Conservation (phyloP, 805 yeast genomes). For the Kazachstania viticola region DNA sequence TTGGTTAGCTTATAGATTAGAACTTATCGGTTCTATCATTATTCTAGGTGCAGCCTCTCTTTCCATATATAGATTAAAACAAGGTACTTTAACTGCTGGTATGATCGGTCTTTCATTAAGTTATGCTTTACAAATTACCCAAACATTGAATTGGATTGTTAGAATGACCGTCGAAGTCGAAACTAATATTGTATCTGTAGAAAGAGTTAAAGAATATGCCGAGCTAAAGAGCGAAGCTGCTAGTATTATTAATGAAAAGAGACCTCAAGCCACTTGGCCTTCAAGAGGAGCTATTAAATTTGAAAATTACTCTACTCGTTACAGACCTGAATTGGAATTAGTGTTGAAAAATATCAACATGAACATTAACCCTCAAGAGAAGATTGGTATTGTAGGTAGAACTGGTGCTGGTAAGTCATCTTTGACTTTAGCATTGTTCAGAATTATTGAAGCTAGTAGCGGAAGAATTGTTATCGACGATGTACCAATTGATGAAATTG, state of each 20-base stretch:
- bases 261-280: slow-evolving; percentile 74
- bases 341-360: slow-evolving; percentile 61
- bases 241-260: slow-evolving; percentile 43
- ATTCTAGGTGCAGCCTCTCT: slow-evolving; percentile 80
- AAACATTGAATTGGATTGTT: slow-evolving; percentile 92
- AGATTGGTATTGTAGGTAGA: slow-evolving; percentile 91
- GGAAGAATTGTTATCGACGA: slow-evolving; percentile 70
- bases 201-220: slow-evolving; percentile 84
- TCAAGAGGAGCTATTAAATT: slow-evolving; percentile 53
- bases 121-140: slow-evolving; percentile 87
- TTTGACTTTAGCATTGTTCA: slow-evolving; percentile 69
- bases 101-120: slow-evolving; percentile 87
- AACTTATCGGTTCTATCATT: slow-evolving; percentile 79
- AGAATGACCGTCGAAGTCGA: slow-evolving; percentile 98
- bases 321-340: slow-evolving; percentile 70
- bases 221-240: slow-evolving; percentile 79
- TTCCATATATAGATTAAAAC: slow-evolving; percentile 55
- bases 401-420: slow-evolving; percentile 96
- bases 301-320: slow-evolving; percentile 68
- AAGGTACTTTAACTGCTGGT: slow-evolving; percentile 75
- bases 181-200: slow-evolving; percentile 93
- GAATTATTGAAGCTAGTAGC: slow-evolving; percentile 66
- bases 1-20: slow-evolving; percentile 94
- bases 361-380: slow-evolving; percentile 60
- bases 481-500: slow-evolving; percentile 52